Base-by-base conservation (phyloP, 164 flowering plant genomes). In the Liriodendron chinense region DNA sequence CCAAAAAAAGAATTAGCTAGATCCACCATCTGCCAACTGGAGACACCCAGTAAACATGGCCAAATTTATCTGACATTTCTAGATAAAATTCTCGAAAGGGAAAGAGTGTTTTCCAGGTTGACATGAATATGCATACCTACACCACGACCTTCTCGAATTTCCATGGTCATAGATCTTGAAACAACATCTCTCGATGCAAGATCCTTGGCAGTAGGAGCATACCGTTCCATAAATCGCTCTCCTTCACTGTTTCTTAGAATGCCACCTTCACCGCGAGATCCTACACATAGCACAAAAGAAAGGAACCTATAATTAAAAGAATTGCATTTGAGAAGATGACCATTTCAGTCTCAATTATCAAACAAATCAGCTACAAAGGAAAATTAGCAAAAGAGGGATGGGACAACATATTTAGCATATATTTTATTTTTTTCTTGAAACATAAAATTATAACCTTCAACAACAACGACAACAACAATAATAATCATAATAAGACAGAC, bases 161-260 rank as follows among this genome's bases (percentile, higher is more conserved):
- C 98, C 98, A 96, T 91, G 2, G 98, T 93, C 98, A 93, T 96
- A n/a, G 99, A 96, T 82, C 99, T 89, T 56, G 98, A 96, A 78
- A 96, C 98, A 80, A 96, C 98, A 89, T 96, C 98, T 82, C 99
- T 88, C 72, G 99, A 94, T 64, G 99, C 99, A 87, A 96, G 99
- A 86, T 96, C 99, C 83, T 96, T 96, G 8, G 99, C 99, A 20
- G 98, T 94, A 67, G 99, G 99, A 71, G 99, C 99, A 90, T 96
- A 96, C 25, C 99, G 87, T 78, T 96, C 98, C 99, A 96, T 96
- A 83, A 96, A 96, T n/a, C 99, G 80, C 79, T 96, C 99, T 84
- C 99, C 99, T 90, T 96, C 99, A 78, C 99, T 93, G 72, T 96
- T 96, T 74, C 99, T 83, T 43, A 96, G 92, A 69, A 96, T 96